A percentile compares a stretch with the other conserved stretches of the same genome.
Evolutionary conservation across 2,329 filamentous ascomycete genomes (phyloP).

Genomic region (Colletotrichum navitas): DNA sequence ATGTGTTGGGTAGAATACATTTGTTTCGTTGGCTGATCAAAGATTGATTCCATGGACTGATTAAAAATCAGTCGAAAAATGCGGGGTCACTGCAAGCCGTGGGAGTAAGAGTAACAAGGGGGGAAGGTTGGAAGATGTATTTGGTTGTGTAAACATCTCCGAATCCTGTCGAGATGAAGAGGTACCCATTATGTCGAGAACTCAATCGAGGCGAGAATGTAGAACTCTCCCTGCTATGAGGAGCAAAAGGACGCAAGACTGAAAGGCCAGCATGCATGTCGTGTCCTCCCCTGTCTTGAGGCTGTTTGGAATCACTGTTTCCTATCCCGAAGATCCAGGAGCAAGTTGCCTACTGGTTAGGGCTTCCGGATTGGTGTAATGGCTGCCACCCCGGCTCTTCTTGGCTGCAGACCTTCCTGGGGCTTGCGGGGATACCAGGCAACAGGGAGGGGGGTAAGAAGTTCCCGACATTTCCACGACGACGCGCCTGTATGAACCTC

Average conservation of each 20-base stretch:
- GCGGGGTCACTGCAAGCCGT: conserved; percentile 15
- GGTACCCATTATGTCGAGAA: background rate
- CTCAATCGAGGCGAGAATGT: background rate
- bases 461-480: conserved; percentile 27
- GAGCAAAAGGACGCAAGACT: background rate
- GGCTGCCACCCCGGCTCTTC: conserved; percentile 20
- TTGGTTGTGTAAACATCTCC: background rate
- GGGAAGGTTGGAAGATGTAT: background rate
- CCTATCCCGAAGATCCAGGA: background rate
- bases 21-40: conserved; percentile 7
- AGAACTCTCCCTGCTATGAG: background rate
- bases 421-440: conserved; percentile 28
- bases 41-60: too few relatives aligned
- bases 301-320: conserved; percentile 8
- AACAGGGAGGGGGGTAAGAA: conserved; percentile 23
- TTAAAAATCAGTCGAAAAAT: background rate
- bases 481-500: conserved; percentile 20
- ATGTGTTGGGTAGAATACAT: conserved; percentile 2
- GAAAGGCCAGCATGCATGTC: background rate
- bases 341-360: conserved; percentile 2
- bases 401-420: conserved; percentile 28
- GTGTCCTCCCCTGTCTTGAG: conserved; percentile 4
- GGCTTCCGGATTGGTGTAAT: conserved; percentile 31
- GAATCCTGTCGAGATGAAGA: background rate
- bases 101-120: background rate